A percentile compares a stretch with the other conserved stretches of the same genome.
Conservation (phyloP, 306 rosid species). For the Boehmeria nivea region DNA sequence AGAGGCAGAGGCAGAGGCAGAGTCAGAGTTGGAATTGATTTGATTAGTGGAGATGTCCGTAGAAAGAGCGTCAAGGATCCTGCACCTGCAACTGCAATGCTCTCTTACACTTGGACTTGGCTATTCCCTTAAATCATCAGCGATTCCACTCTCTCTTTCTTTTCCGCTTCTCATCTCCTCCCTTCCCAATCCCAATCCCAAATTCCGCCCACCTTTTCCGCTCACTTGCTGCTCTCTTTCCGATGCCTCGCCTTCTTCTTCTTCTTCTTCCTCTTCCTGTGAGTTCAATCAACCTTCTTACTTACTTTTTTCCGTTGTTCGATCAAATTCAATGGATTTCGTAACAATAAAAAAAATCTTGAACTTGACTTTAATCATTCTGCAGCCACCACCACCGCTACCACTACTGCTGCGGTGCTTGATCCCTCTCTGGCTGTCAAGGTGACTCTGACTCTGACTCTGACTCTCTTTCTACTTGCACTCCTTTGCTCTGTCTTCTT, state of each 20-base stretch:
- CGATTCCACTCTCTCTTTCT: neutral
- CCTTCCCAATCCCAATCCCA: neutral
- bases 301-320: too few species aligned
- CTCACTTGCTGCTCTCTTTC: neutral
- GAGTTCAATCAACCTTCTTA: neutral
- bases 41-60: too few species aligned
- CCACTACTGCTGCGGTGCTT: slow-evolving; percentile 22
- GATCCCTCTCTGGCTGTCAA: slow-evolving; percentile 48
- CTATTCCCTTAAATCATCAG: neutral
- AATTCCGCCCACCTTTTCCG: neutral
- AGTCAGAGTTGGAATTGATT: too few species aligned
- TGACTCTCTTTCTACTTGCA: slow-evolving; percentile 9
- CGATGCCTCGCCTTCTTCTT: neutral
- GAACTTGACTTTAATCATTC: too few species aligned
- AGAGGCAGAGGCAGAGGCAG: too few species aligned
- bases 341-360: too few species aligned
- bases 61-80: too few species aligned
- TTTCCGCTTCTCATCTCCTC: too few species aligned
- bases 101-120: too few species aligned
- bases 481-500: neutral
- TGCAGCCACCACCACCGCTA: neutral
- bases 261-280: neutral
- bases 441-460: slow-evolving; percentile 44
- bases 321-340: too few species aligned
- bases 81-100: too few species aligned